Evolutionary conservation across 1,284 basidiomycete genomes (phyloP), one percentile per base, ranked within the genome.

Genomic region (Ceratobasidium sp.): DNA sequence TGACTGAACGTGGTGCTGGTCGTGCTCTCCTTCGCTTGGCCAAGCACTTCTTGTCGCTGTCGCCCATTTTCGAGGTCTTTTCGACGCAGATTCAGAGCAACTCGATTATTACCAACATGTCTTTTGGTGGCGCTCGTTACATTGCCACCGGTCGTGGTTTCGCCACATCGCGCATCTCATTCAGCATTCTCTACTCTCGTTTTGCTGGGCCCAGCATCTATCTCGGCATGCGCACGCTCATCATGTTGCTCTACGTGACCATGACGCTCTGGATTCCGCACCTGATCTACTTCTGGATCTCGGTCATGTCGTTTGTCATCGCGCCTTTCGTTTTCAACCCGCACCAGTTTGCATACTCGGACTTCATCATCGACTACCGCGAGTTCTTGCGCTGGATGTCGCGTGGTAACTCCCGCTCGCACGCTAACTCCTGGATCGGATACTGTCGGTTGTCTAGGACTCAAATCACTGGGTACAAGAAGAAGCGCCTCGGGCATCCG

Each of bases 121-220:
- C 94, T 2, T 97, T 97, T 77, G 96, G 96, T 83, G 96, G 96
- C 76, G 96, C 96, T 66, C 89, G 96, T 76, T 98, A 98, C 83
- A 98, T 98, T 79, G 95, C 96, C n/a, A 98, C 96, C n/a, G 96
- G 96, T 74, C 93, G 96, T 88, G 96, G 96, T 54, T 98, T 98
- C 81, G 96, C 96, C 19, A 98, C 96, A 7, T 93, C 94, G 24
- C 88, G 96, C 74, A 94, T 97, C 77, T 92, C 91, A 77, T 98
- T 98, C 86, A 92, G 89, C 81, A 96, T 96, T 78, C 85, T 98
- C 24, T 96, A 95, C 85, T 98, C 96, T 77, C 93, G 96, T 74
- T 98, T 98, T 83, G 96, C 96, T 54, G 96, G 96, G 5, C 96
- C 96, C 5, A 95, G 93, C 79, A 97, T 98, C 83, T 98, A 98